phyloP scores from a whole-genome alignment of 1,139 yeast species.

The Scheffersomyces segobiensis region DNA sequence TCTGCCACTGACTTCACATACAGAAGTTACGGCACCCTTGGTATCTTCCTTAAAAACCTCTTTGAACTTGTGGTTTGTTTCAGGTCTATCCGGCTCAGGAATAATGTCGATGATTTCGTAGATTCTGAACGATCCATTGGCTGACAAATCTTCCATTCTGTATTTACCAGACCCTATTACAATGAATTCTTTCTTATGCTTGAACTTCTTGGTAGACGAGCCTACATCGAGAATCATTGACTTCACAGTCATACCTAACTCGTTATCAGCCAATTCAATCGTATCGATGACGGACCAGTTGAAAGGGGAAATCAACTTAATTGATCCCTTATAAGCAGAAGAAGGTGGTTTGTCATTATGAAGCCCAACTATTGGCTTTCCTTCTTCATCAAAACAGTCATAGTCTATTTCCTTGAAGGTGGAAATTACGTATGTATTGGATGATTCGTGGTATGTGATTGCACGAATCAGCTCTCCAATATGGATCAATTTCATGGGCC shows the following conservation, averaged over 20 bases:
- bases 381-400: conserved; percentile 76
- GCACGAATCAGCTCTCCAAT: conserved; percentile 69
- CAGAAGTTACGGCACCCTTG: conserved; percentile 81
- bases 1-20: conserved; percentile 82
- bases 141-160: conserved; percentile 79
- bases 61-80: conserved; percentile 76
- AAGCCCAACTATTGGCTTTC: conserved; percentile 59
- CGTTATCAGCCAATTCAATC: conserved; percentile 65
- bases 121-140: conserved; percentile 77
- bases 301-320: conserved; percentile 69
- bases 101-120: conserved; percentile 80
- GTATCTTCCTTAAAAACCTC: conserved; percentile 74
- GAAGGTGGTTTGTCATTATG: conserved; percentile 53
- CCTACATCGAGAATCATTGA: conserved; percentile 59
- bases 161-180: conserved; percentile 78
- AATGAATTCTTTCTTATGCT: conserved; percentile 64
- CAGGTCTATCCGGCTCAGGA: conserved; percentile 89
- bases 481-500: conserved; percentile 58
- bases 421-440: conserved; percentile 66
- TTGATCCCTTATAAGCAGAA: conserved; percentile 53
- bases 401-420: conserved; percentile 63
- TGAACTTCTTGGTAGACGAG: conserved; percentile 48
- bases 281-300: conserved; percentile 80
- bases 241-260: conserved; percentile 60
- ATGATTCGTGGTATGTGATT: conserved; percentile 69